These are phyloP conservation scores for Naganishia friedmannii DNA, from an alignment of 768 basidiomycete species.

Conservation along the genomic window DNA sequence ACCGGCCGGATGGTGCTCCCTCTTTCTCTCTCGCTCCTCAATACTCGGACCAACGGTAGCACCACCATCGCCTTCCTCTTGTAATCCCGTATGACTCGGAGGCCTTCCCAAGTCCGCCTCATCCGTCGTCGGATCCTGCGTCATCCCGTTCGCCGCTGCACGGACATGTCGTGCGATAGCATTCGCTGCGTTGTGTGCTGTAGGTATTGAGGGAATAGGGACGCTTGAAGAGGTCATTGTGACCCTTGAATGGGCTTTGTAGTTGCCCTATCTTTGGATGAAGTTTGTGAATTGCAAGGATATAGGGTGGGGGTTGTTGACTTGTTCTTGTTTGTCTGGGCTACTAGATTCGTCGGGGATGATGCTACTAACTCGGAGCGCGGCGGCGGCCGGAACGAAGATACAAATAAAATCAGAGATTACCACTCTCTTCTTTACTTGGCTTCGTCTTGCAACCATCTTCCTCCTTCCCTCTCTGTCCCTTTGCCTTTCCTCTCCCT, in stretches of 20 bases:
- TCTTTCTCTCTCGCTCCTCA: too few relatives aligned
- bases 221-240: conserved; percentile 17
- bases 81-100: background rate
- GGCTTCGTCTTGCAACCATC: too few relatives aligned
- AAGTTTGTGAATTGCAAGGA: background rate
- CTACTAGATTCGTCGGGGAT: too few relatives aligned
- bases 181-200: background rate
- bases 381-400: too few relatives aligned
- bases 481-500: background rate
- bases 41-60: background rate
- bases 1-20: too few relatives aligned
- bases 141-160: background rate
- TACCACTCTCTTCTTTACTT: too few relatives aligned
- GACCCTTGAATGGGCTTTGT: background rate
- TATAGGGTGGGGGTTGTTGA: too few relatives aligned
- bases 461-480: background rate
- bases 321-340: too few relatives aligned
- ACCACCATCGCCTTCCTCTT: conserved; percentile 14
- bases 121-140: background rate
- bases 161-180: background rate
- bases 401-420: too few relatives aligned
- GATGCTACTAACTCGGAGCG: too few relatives aligned
- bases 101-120: background rate
- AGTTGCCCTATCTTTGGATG: background rate
- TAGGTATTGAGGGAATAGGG: conserved; percentile 3